Percentiles rank a stretch among this genome's conserved stretches.
These are phyloP conservation scores for Pyrenopolyporus hunteri DNA, from an alignment of 495 filamentous ascomycete species.

Conservation along the genomic window DNA sequence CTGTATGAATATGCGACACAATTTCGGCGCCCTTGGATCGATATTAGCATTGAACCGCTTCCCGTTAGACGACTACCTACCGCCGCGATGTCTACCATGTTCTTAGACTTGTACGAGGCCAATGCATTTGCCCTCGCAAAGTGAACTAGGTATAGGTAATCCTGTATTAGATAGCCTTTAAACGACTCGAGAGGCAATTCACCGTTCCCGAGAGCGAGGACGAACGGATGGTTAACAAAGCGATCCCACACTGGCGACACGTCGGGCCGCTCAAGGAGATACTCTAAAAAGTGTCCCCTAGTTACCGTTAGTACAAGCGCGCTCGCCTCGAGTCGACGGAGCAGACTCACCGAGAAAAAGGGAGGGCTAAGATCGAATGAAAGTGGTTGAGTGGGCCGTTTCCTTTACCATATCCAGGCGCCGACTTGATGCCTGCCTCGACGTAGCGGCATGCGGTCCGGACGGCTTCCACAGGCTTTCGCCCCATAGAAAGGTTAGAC, in stretches of 20 bases:
- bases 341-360: conserved; percentile 76
- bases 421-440: conserved; percentile 81
- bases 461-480: conserved; percentile 66
- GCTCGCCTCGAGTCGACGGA: conserved; percentile 9
- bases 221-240: conserved; percentile 82
- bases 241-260: conserved; percentile 71
- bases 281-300: conserved; percentile 84
- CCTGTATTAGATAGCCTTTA: conserved; percentile 85
- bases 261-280: conserved; percentile 76
- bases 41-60: background rate
- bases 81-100: conserved; percentile 72
- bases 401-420: conserved; percentile 74
- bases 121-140: conserved; percentile 85
- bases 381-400: conserved; percentile 94
- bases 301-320: conserved; percentile 4
- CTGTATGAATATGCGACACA: conserved; percentile 74
- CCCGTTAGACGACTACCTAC: conserved; percentile 45
- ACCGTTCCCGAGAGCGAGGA: conserved; percentile 73
- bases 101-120: conserved; percentile 79
- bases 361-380: conserved; percentile 78
- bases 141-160: conserved; percentile 89
- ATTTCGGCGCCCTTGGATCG: conserved; percentile 65
- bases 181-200: conserved; percentile 74
- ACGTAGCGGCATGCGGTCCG: conserved; percentile 77
- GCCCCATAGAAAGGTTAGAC: conserved; percentile 74